Evolutionary conservation across 2,329 filamentous ascomycete genomes (phyloP).

Genomic region (Tolypocladium paradoxum): DNA sequence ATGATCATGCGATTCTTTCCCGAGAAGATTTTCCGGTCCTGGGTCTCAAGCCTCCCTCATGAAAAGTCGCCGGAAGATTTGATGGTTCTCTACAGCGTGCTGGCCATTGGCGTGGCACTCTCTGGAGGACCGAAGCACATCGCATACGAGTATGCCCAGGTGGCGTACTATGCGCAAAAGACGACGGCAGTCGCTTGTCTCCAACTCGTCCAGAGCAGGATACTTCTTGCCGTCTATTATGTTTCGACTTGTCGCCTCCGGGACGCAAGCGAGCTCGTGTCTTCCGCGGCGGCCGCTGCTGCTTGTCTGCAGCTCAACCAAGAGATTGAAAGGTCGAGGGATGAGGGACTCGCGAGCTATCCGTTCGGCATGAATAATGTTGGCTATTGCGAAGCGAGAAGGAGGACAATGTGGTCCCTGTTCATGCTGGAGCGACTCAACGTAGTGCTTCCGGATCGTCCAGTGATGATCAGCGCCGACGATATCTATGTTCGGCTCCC

Average conservation of each 20-base stretch:
- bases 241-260: conserved; percentile 48
- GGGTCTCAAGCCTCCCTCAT: conserved; percentile 22
- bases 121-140: conserved; percentile 26
- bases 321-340: conserved; percentile 40
- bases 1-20: conserved; percentile 32
- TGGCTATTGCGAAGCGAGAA: conserved; percentile 53
- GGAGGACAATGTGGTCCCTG: conserved; percentile 62
- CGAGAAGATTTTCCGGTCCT: conserved; percentile 26
- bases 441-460: conserved; percentile 42
- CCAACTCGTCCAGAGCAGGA: conserved; percentile 54
- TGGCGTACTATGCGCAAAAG: conserved; percentile 45
- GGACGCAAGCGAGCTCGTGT: conserved; percentile 54
- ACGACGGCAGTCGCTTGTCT: conserved; percentile 25
- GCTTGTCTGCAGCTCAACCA: conserved; percentile 52
- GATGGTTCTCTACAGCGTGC: conserved; percentile 35
- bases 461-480: conserved; percentile 47
- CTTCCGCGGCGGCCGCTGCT: conserved; percentile 49
- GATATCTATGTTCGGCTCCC: conserved; percentile 60
- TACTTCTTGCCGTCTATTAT: conserved; percentile 58
- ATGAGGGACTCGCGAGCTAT: conserved; percentile 26
- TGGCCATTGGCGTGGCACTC: conserved; percentile 27
- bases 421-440: conserved; percentile 60
- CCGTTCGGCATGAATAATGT: conserved; percentile 47
- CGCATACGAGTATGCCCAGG: conserved; percentile 31
- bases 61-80: conserved; percentile 29